Conservation (phyloP, 1,284 basidiomycete species). For the Trichosporon inkin region DNA sequence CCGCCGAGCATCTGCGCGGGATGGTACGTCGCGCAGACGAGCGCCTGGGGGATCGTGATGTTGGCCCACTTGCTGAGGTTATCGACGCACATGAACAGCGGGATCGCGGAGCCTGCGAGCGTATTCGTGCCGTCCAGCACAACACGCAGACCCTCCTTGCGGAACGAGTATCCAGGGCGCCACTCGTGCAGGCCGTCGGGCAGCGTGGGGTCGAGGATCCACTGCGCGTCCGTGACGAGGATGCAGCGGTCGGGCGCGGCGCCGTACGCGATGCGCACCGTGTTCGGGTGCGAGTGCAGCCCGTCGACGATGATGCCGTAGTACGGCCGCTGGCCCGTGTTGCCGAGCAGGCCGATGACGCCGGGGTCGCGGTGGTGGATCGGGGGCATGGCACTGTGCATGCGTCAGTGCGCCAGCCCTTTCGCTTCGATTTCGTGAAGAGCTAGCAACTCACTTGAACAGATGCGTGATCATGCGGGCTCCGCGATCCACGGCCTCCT, state of each 20-base stretch:
- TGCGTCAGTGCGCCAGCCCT: no score
- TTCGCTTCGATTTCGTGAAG: no score
- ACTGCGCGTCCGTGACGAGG: slow-evolving; percentile 83
- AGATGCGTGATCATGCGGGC: slow-evolving; percentile 83
- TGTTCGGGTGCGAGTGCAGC: slow-evolving; percentile 83
- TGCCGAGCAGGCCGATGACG: slow-evolving; percentile 79
- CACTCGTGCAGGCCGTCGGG: slow-evolving; percentile 80
- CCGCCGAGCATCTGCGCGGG: slow-evolving; percentile 75
- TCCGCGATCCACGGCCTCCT: slow-evolving; percentile 42
- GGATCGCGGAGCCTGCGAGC: slow-evolving; percentile 72
- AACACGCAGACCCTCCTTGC: slow-evolving; percentile 74
- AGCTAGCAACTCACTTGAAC: slow-evolving; percentile 69
- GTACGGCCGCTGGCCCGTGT: slow-evolving; percentile 72
- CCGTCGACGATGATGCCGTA: slow-evolving; percentile 89
- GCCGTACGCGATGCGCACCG: slow-evolving; percentile 77
- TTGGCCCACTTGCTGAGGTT: slow-evolving; percentile 79
- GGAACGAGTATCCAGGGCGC: slow-evolving; percentile 65
- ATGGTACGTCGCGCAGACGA: slow-evolving; percentile 76
- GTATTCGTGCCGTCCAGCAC: slow-evolving; percentile 80
- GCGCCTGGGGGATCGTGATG: slow-evolving; percentile 72
- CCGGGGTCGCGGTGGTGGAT: slow-evolving; percentile 48
- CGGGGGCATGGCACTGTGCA: slow-evolving; percentile 35
- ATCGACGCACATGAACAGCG: slow-evolving; percentile 73
- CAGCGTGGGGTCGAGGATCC: slow-evolving; percentile 76
- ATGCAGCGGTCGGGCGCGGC: slow-evolving; percentile 78